Base-by-base conservation (phyloP, 192 early-diverging fungal species). In the Helicostylum pulchrum region DNA sequence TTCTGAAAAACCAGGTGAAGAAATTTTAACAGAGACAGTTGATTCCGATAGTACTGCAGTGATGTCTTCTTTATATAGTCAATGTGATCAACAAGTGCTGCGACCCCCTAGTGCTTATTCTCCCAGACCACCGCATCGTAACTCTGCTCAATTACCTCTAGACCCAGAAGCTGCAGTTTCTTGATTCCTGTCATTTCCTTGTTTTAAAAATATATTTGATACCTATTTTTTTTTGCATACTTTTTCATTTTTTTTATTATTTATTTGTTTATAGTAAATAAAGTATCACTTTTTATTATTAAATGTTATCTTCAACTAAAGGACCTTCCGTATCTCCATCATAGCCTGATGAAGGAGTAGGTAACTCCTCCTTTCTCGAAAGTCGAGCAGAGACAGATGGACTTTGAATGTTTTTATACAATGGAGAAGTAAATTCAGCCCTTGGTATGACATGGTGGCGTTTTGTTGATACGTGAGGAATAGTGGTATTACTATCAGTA, bases 251-350 rank as follows among this genome's bases (percentile, higher is more conserved):
- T 55, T 32, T n/a, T 14, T 34, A 10, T 6, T 17, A 11, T 23
- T 17, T 9, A 23, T 51, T 21, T 51, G 21, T 36, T 39, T 9
- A 8, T 36, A 9, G 12, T 32, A 32, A 54, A n/a, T 26, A 5
- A 17, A n/a, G n/a, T 54, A 31, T 6, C 6, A 4, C 20, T 17
- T 54, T 7, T 32, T 56, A 36, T 56, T 34, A 42, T 19, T 36
- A 20, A 17, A 20, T 14, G 5, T 57, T 57, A 42, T 57, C 34
- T 17, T 57, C 34, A 21, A 54, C 31, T 26, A 57, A 42, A 12
- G 55, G 34, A 57, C 55, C 36, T 57, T 57, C 55, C 8, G 55
- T 57, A 57, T 57, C 55, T 7, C 55, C 55, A 42, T 57, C 55
- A 57, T 57, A 57, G 9, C 55, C 55, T 20, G 55, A 57, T 57